A percentile compares a stretch with the other conserved stretches of the same genome.
These are phyloP conservation scores for Stemphylium beticola DNA, from an alignment of 2,329 filamentous ascomycete genomes.

Conservation along the genomic window DNA sequence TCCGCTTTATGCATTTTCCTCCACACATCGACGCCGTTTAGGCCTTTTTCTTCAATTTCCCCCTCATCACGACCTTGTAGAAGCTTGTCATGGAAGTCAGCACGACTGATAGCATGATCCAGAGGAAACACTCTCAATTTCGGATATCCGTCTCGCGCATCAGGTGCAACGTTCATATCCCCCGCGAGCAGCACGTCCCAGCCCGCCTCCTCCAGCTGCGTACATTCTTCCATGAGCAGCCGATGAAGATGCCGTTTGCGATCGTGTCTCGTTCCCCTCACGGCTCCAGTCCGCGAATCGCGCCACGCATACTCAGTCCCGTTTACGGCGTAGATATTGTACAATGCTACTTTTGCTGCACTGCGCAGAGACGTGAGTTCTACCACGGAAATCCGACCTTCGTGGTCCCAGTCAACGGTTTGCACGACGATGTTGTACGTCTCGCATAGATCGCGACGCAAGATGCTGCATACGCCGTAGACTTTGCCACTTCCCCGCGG, in stretches of 20 bases:
- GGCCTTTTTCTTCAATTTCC: constrained; percentile 17
- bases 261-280: constrained; percentile 57
- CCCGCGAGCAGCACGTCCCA: constrained; percentile 58
- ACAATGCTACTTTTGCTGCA: constrained; percentile 50
- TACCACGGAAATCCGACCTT: constrained; percentile 59
- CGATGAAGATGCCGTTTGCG: constrained; percentile 58
- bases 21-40: constrained; percentile 55
- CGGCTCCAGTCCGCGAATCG: constrained; percentile 51
- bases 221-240: constrained; percentile 54
- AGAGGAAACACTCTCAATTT: constrained; percentile 53
- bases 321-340: constrained; percentile 63
- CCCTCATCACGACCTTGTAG: constrained; percentile 37
- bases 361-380: constrained; percentile 37
- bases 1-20: constrained; percentile 52
- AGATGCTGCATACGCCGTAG: constrained; percentile 60
- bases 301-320: constrained; percentile 58
- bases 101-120: constrained; percentile 59
- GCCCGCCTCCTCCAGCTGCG: constrained; percentile 49
- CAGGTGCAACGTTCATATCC: constrained; percentile 60
- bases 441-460: constrained; percentile 53
- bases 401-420: constrained; percentile 58
- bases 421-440: constrained; percentile 24
- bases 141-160: constrained; percentile 55
- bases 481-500: constrained; percentile 55
- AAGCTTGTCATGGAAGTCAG: constrained; percentile 59